Base-by-base conservation (phyloP, 495 filamentous ascomycete species). In the Aspergillus kassunensis region DNA sequence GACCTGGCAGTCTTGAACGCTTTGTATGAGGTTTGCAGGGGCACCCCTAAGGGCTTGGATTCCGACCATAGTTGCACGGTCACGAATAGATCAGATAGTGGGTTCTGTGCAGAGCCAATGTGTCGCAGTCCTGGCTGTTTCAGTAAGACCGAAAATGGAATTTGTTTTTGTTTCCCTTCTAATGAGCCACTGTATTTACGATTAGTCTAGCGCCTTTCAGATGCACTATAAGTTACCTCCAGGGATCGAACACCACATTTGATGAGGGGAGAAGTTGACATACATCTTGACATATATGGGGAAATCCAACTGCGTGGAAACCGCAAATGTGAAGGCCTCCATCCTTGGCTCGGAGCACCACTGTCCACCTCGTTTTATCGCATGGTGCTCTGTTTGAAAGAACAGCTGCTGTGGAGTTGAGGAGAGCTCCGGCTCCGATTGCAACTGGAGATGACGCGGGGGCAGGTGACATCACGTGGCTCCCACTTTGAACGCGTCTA, bases 251-350 rank as follows among this genome's bases (percentile, higher is more conserved):
- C 29, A 18, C 42, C 16, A 46, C 18, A 0, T 18, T 13, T 35
- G 13, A 13, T 4, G n/a, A 18, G 20, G 12, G 39, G 24, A 16
- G 4, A 47, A 11, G 16, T 51, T 30, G 45, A 69, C 76, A 60
- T 67, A 89, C 90, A 97, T 90, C 71, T 89, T 89, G 51, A 97
- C 82, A 69, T 83, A 84, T 46, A 97, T 80, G 13, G 86, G 80
- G 53, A 88, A 80, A 58, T 90, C 76, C 50, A 97, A 77, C 63
- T 81, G 77, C 35, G 87, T 84, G 39, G 93, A 96, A 58, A 82
- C 86, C 40, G 89, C 91, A 74, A 97, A 97, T 1, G 90, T 91
- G 68, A 95, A 97, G 37, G 91, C 84, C 62, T 98, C 93, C 91
- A 97, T 96, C 25, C 33, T 53, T 10, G 34, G 9, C 19, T 20